A percentile compares a stretch with the other conserved stretches of the same genome.
Conservation (phyloP, 805 yeast species). For the Candida chauliodis region DNA sequence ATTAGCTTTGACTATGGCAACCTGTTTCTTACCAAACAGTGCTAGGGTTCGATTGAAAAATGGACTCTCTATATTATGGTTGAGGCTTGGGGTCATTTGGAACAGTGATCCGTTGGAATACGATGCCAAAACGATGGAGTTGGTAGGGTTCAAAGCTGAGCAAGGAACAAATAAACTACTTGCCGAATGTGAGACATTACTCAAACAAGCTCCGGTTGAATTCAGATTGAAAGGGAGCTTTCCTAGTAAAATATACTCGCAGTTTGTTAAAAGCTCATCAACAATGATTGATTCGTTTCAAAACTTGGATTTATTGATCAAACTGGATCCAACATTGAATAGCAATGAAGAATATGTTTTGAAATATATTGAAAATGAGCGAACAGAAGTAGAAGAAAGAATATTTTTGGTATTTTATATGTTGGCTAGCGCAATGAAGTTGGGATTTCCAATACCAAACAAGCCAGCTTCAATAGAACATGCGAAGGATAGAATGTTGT, state of each 20-base stretch:
- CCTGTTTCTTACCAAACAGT: slow-evolving; percentile 66
- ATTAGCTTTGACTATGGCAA: slow-evolving; percentile 73
- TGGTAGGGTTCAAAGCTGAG: slow-evolving; percentile 45
- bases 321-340: slow-evolving; percentile 53
- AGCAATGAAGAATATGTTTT: slow-evolving; percentile 55
- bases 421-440: slow-evolving; percentile 69
- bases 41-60: slow-evolving; percentile 67
- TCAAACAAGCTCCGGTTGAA: slow-evolving; percentile 74
- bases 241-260: slow-evolving; percentile 50
- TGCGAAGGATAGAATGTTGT: slow-evolving; percentile 65
- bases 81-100: slow-evolving; percentile 79
- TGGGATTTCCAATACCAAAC: slow-evolving; percentile 75
- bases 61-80: slow-evolving; percentile 69
- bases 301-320: slow-evolving; percentile 65
- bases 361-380: slow-evolving; percentile 50
- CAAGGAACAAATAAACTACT: slow-evolving; percentile 51
- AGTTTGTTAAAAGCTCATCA: slow-evolving; percentile 53
- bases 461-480: slow-evolving; percentile 76
- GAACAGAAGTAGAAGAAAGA: slow-evolving; percentile 67
- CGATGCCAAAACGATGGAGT: slow-evolving; percentile 18
- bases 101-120: slow-evolving; percentile 65
- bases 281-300: slow-evolving; percentile 71
- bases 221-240: slow-evolving; percentile 71
- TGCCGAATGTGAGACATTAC: slow-evolving; percentile 54
- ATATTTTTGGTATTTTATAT: slow-evolving; percentile 74